Percentiles rank a stretch among this genome's conserved stretches.
phyloP scores from a whole-genome alignment of 306 rosid species.

The Quercus alba region DNA sequence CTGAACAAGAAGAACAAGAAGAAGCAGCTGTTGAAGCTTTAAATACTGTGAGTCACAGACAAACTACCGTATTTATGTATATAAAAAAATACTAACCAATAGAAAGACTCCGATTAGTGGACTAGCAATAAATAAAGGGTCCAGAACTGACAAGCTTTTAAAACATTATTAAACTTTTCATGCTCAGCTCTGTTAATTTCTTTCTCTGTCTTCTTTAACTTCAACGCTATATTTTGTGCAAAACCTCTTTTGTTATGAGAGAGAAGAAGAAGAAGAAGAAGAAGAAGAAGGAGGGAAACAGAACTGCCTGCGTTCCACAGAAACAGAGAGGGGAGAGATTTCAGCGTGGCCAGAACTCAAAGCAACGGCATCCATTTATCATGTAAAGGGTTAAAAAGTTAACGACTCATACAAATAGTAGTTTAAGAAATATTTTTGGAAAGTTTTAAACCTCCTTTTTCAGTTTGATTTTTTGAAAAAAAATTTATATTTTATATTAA shows the following conservation, averaged over 20 bases:
- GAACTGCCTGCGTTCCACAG: neutral
- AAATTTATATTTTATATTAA: too few species aligned
- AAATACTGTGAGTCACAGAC: neutral
- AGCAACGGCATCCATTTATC: constrained; percentile 16
- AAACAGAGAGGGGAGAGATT: constrained; percentile 14
- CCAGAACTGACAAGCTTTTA: neutral
- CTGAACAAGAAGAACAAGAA: neutral
- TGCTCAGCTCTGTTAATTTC: too few species aligned
- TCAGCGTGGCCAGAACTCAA: constrained; percentile 17
- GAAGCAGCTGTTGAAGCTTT: neutral
- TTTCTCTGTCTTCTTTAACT: too few species aligned
- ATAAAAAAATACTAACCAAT: neutral
- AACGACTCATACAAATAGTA: too few species aligned
- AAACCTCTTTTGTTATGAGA: neutral
- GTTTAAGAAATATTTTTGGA: too few species aligned
- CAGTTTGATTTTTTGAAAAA: too few species aligned
- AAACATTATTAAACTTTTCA: neutral
- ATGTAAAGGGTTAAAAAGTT: neutral
- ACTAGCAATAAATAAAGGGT: neutral
- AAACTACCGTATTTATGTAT: neutral
- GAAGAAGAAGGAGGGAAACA: neutral
- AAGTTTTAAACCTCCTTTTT: too few species aligned
- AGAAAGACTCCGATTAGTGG: neutral
- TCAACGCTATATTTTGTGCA: neutral
- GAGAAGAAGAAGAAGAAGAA: neutral